phyloP scores from a whole-genome alignment of 352 stramenopile species.

The Phytophthora macrochlamydospora region DNA sequence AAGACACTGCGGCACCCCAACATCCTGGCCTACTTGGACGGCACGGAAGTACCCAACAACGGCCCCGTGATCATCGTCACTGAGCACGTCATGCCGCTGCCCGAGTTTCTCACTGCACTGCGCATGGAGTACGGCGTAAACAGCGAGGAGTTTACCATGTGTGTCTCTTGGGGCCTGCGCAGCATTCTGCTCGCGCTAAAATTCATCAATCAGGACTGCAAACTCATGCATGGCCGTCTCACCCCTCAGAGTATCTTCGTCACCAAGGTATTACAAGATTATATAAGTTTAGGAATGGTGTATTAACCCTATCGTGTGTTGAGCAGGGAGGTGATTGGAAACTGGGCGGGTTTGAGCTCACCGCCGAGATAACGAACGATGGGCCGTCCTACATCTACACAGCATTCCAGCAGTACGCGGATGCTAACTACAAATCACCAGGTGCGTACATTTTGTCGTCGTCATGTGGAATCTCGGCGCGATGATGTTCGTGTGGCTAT shows the following conservation, averaged over 20 bases:
- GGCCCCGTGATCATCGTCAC: constrained; percentile 94
- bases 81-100: constrained; percentile 91
- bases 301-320: background rate
- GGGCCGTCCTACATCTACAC: constrained; percentile 83
- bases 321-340: constrained; percentile 94
- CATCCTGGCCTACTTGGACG: constrained; percentile 90
- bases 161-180: constrained; percentile 93
- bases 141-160: constrained; percentile 82
- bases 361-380: constrained; percentile 84
- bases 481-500: constrained; percentile 17
- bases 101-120: constrained; percentile 86
- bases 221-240: constrained; percentile 92
- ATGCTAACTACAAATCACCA: constrained; percentile 82
- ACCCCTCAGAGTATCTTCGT: constrained; percentile 93
- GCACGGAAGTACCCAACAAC: constrained; percentile 72
- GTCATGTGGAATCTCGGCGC: background rate
- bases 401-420: constrained; percentile 81
- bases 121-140: constrained; percentile 58
- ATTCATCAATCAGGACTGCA: constrained; percentile 95
- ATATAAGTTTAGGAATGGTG: background rate
- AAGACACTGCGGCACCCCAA: constrained; percentile 96
- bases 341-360: constrained; percentile 92
- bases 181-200: constrained; percentile 92
- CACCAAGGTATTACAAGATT: constrained; percentile 65
- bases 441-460: constrained; percentile 51